Evolutionary conservation across 2,329 filamentous ascomycete species (phyloP).

Genomic region (Exophiala oligosperma): DNA sequence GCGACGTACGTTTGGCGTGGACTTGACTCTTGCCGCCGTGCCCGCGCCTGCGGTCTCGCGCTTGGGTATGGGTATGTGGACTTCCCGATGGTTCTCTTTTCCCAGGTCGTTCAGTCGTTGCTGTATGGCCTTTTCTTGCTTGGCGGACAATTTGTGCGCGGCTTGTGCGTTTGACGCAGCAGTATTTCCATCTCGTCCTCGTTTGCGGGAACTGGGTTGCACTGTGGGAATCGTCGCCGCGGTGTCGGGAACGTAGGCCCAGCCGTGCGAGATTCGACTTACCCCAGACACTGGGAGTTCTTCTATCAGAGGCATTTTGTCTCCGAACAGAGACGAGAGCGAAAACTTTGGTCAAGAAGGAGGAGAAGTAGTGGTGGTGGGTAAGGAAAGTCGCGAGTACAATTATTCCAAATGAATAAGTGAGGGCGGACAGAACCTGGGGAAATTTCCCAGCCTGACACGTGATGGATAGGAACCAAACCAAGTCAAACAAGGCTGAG

Average conservation of each 20-base stretch:
- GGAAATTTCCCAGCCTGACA: too few relatives aligned
- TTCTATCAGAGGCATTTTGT: slow-evolving; percentile 11
- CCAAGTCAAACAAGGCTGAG: too few relatives aligned
- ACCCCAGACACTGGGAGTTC: slow-evolving; percentile 50
- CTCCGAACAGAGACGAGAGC: not conserved
- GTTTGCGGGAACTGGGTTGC: slow-evolving; percentile 41
- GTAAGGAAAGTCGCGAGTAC: not conserved
- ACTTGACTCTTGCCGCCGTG: slow-evolving; percentile 45
- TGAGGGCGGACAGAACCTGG: too few relatives aligned
- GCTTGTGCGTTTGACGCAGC: slow-evolving; percentile 33
- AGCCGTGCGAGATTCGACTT: slow-evolving; percentile 68
- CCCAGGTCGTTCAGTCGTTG: slow-evolving; percentile 82
- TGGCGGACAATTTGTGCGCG: slow-evolving; percentile 69
- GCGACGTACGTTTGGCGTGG: slow-evolving; percentile 47
- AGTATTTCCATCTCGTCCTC: slow-evolving; percentile 59
- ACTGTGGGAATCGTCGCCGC: slow-evolving; percentile 57
- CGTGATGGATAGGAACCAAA: not conserved
- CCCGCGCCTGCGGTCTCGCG: slow-evolving; percentile 32
- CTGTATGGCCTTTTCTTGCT: slow-evolving; percentile 77
- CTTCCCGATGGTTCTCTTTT: slow-evolving; percentile 71
- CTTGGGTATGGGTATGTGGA: slow-evolving; percentile 60
- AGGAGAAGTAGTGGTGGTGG: not conserved
- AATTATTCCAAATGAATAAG: too few relatives aligned
- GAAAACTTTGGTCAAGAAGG: not conserved
- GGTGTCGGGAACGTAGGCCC: slow-evolving; percentile 86